Evolutionary conservation across 805 yeast genomes (phyloP).

Genomic region (Wickerhamiella spandovensis): DNA sequence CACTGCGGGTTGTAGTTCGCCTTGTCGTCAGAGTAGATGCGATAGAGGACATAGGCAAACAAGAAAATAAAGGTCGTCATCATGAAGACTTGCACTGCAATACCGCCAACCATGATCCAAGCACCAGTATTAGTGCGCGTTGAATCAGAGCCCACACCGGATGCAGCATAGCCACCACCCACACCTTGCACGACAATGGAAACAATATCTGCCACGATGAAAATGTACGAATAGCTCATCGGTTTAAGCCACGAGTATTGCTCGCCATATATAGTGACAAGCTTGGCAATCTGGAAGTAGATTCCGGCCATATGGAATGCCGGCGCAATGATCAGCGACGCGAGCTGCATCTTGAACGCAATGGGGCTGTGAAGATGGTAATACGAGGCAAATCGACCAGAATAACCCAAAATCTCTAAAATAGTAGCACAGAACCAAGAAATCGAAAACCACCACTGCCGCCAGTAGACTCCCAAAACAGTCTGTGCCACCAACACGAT

Average conservation of each 20-base stretch:
- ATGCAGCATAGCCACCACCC: constrained; percentile 61
- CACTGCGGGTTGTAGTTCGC: constrained; percentile 12
- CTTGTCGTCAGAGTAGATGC: constrained; percentile 4
- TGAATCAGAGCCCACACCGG: constrained; percentile 29
- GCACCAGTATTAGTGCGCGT: constrained; percentile 39
- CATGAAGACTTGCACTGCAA: constrained; percentile 60
- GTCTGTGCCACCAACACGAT: constrained; percentile 33
- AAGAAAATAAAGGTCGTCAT: constrained; percentile 48
- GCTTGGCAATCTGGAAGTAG: constrained; percentile 56
- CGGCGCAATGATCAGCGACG: constrained; percentile 64
- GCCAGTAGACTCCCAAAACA: constrained; percentile 31
- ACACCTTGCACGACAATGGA: constrained; percentile 55
- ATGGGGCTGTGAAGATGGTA: constrained; percentile 24
- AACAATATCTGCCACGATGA: constrained; percentile 51
- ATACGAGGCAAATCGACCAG: constrained; percentile 40
- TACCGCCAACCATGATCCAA: constrained; percentile 62
- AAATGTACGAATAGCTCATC: constrained; percentile 47
- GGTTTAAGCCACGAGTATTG: constrained; percentile 41
- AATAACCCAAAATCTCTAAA: constrained; percentile 56
- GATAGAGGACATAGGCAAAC: constrained; percentile 30
- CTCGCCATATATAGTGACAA: constrained; percentile 48
- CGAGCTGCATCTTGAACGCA: constrained; percentile 48
- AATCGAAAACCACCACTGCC: constrained; percentile 53
- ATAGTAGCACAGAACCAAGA: constrained; percentile 43
- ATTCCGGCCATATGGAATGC: constrained; percentile 77